These are phyloP conservation scores for Apiospora hydei DNA, from an alignment of 2,329 filamentous ascomycete genomes.

Conservation along the genomic window DNA sequence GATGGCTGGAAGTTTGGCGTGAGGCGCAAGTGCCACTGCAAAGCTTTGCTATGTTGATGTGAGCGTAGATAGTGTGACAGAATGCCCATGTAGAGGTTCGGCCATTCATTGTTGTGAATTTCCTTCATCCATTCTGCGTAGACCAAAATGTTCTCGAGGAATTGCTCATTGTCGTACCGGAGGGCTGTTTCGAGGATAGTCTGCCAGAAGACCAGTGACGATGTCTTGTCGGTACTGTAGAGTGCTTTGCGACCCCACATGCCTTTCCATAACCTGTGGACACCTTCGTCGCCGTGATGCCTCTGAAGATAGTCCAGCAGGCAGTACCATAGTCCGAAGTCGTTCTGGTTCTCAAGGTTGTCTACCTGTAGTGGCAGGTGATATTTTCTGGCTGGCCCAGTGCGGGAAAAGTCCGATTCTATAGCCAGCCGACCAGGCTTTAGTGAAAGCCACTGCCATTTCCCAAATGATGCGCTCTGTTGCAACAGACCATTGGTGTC, in stretches of 20 bases:
- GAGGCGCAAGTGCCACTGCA: constrained; percentile 58
- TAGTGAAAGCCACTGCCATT: constrained; percentile 38
- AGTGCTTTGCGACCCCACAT: constrained; percentile 44
- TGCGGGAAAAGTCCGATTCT: constrained; percentile 42
- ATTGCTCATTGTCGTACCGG: constrained; percentile 36
- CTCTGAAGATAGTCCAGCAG: constrained; percentile 42
- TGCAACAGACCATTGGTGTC: not conserved
- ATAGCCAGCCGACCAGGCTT: constrained; percentile 38
- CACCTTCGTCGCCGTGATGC: constrained; percentile 39
- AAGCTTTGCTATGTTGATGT: constrained; percentile 46
- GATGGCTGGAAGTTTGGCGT: constrained; percentile 51
- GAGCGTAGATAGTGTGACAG: constrained; percentile 52
- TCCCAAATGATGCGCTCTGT: constrained; percentile 31
- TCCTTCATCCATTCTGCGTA: constrained; percentile 54
- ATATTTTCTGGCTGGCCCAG: constrained; percentile 36
- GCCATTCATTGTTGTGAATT: constrained; percentile 53
- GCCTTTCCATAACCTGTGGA: constrained; percentile 39
- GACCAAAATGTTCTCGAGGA: constrained; percentile 45
- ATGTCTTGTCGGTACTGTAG: constrained; percentile 35
- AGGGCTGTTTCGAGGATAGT: constrained; percentile 45
- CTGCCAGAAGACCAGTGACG: constrained; percentile 40
- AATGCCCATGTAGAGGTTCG: constrained; percentile 56
- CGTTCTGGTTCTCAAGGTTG: constrained; percentile 36
- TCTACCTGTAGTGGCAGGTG: constrained; percentile 37
- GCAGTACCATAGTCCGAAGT: constrained; percentile 41